Percentiles rank a stretch among this genome's conserved stretches.
phyloP scores from a whole-genome alignment of 2,329 filamentous ascomycete species.

The Alternaria sp. region DNA sequence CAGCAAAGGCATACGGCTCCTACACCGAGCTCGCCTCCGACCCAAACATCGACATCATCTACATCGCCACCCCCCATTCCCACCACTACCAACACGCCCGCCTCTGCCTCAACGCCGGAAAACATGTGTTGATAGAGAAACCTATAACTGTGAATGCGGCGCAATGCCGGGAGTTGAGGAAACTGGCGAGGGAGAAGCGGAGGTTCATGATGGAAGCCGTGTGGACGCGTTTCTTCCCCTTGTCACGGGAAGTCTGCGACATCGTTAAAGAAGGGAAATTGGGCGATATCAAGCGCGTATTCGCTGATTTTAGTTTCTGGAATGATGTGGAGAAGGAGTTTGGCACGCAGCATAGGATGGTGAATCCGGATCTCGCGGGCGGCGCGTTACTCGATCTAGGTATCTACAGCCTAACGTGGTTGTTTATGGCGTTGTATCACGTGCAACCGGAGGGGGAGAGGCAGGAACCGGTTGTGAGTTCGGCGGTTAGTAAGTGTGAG shows the following conservation, averaged over 20 bases:
- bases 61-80: conserved; percentile 88
- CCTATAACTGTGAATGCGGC: conserved; percentile 82
- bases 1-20: conserved; percentile 76
- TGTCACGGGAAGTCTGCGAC: conserved; percentile 77
- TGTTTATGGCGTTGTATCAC: conserved; percentile 84
- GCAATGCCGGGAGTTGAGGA: conserved; percentile 74
- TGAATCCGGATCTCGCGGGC: conserved; percentile 84
- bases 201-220: conserved; percentile 65
- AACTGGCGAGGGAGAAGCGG: conserved; percentile 73
- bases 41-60: conserved; percentile 81
- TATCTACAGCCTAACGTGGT: conserved; percentile 88
- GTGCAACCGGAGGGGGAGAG: conserved; percentile 56
- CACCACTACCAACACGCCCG: conserved; percentile 92
- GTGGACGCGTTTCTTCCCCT: conserved; percentile 87
- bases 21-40: conserved; percentile 83
- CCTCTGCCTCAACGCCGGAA: conserved; percentile 81
- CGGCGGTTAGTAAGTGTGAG: conserved; percentile 71
- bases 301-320: conserved; percentile 65
- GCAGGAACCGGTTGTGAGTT: conserved; percentile 70
- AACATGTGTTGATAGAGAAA: conserved; percentile 91
- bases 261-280: conserved; percentile 62
- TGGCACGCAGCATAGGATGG: conserved; percentile 69
- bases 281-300: conserved; percentile 64
- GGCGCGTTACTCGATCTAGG: conserved; percentile 84
- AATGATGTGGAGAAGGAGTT: conserved; percentile 65